Percentiles rank a stretch among this genome's conserved stretches.
These are phyloP conservation scores for Aureobasidium vineae DNA, from an alignment of 2,329 filamentous ascomycete genomes.

Conservation along the genomic window DNA sequence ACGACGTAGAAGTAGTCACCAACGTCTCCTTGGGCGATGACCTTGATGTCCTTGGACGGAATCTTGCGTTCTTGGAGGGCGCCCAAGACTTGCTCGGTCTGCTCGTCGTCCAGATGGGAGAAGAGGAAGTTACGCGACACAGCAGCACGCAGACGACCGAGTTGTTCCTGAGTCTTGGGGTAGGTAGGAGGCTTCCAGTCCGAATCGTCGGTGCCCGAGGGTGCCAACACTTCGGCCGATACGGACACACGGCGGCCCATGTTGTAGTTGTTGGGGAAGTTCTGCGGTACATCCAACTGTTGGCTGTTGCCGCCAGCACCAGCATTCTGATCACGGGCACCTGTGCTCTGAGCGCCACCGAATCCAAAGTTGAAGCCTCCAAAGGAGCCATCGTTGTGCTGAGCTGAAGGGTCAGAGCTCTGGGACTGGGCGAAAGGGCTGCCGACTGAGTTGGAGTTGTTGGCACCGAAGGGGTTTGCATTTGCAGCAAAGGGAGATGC, in stretches of 20 bases:
- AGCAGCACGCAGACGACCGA: conserved; percentile 72
- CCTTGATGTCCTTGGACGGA: conserved; percentile 83
- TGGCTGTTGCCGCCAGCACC: conserved; percentile 37
- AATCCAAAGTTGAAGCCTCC: conserved; percentile 39
- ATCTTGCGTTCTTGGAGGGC: conserved; percentile 94
- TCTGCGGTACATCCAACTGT: conserved; percentile 56
- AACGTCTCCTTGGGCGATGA: conserved; percentile 92
- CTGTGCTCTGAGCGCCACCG: conserved; percentile 35
- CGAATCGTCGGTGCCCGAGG: conserved; percentile 76
- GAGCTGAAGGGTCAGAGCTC: conserved; percentile 22
- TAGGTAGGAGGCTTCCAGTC: conserved; percentile 88
- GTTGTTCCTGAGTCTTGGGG: conserved; percentile 77
- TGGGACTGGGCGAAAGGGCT: conserved; percentile 33
- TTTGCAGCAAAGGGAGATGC: conserved; percentile 54
- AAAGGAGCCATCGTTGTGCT: conserved; percentile 33
- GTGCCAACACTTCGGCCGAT: conserved; percentile 93
- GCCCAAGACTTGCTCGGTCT: conserved; percentile 79
- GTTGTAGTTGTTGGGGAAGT: conserved; percentile 90
- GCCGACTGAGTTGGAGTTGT: conserved; percentile 31
- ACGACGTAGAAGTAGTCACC: conserved; percentile 99
- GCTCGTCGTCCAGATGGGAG: conserved; percentile 90
- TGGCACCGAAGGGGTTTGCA: conserved; percentile 39
- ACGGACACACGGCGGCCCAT: conserved; percentile 91
- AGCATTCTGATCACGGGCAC: conserved; percentile 43
- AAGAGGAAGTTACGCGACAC: conserved; percentile 93